Evolutionary conservation across 2,329 filamentous ascomycete species (phyloP), one percentile per base, ranked within the genome.

Genomic region (Fusarium protoensiforme): DNA sequence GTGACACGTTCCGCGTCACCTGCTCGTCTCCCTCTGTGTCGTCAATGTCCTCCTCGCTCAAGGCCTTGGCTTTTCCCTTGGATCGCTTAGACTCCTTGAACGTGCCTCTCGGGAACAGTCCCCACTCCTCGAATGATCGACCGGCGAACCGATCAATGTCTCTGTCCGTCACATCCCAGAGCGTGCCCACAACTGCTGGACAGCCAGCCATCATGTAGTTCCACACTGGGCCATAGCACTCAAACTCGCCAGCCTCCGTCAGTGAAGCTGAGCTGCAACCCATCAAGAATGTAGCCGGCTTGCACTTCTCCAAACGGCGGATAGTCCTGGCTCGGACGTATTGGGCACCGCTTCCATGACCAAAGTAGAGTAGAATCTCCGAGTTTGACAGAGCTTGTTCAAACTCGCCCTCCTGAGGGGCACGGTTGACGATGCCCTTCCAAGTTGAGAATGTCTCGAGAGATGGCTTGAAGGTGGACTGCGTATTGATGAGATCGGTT

Each of bases 161-260:
- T 78, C 94, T 94, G 81, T 99, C 96, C 11, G 96, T 99, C 58
- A 99, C 96, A 82, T 99, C 96, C 96, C 96, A 99, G 39, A 99
- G 86, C 18, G 95, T 98, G 53, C 95, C 96, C 3, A 98, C 91
- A 11, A 98, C 90, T 0, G 96, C 95, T 5, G 94, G 95, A 75
- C 89, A 91, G 1, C 94, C 96, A 0, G 95, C 95, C 75, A 96
- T 91, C 83, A 99, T 91, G 83, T 98, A 98, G 77, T 95, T 95
- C 84, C 95, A 91, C 27, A 96, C 93, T 64, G 96, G 94, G 1
- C 96, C 96, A 76, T 93, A 92, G n/a, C 93, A 92, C 81, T 98
- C 95, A 78, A 97, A 98, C 71, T 94, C 92, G 58, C 96, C 96
- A 13, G 92, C 91, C 77, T 96, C 93, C 1, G 80, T 82, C 60